Base-by-base conservation (phyloP, 192 early-diverging fungal species). In the Backusella westeae region DNA sequence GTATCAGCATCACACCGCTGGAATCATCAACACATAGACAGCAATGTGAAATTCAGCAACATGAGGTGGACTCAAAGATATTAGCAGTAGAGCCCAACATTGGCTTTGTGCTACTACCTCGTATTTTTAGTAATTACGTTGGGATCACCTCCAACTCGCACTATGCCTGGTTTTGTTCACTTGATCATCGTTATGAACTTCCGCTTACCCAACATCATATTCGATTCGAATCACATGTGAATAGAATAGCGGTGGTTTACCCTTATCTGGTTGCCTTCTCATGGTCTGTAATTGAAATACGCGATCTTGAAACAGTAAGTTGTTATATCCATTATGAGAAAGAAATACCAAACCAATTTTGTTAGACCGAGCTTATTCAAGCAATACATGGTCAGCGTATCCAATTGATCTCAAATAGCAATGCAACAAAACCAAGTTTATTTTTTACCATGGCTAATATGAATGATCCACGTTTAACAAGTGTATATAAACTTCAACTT, bases 251-350 rank as follows among this genome's bases (percentile, higher is more conserved):
- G 6, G 6, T 78, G 26, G 39, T 78, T 4, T 56, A 73, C 29
- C 71, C 68, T 2, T 78, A 73, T 26, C 39, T 78, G 8, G 35
- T 78, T 23, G 34, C 59, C 1, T 67, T 78, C 52, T 72, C 77
- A 19, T 26, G 29, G 14, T 73, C 23, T 34, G 44, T 78, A 6
- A 72, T 78, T 26, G 77, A 78, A 41, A 73, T 78, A 65, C 32
- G 77, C 2, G 72, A 78, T 67, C 23, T 78, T 6, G 21, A 38
- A 67, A 78, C 77, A 12, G 77, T 78, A 73, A 77, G 76, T 77
- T 77, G n/a, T 56, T 29, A 14, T 63, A 3, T 14, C 21, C 10
- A 39, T 12, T 10, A 39, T 39, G 38, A 10, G 12, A 3, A 39
- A 3, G 38, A 39, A 39, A 12, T 10, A 63, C 56, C 21, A 63